Conservation (phyloP, 2,329 filamentous ascomycete genomes). For the Botrytis aclada region DNA sequence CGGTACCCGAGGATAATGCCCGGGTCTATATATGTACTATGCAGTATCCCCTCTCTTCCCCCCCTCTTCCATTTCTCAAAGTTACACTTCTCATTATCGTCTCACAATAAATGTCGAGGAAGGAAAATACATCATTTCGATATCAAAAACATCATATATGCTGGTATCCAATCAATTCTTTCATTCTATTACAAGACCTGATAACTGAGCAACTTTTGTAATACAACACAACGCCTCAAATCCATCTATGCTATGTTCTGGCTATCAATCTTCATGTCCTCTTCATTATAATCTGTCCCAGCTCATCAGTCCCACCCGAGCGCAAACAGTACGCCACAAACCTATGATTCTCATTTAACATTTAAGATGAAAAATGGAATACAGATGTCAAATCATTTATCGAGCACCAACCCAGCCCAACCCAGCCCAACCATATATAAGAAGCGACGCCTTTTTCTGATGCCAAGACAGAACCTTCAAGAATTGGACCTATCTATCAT, state of each 20-base stretch:
- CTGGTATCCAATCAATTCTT: neutral
- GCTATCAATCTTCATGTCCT: neutral
- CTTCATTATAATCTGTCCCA: neutral
- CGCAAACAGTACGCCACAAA: neutral
- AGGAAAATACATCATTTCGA: neutral
- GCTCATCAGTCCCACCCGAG: neutral
- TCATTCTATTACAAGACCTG: neutral
- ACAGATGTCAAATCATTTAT: neutral
- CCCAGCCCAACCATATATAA: neutral
- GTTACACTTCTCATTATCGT: neutral
- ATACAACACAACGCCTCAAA: neutral
- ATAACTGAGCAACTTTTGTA: neutral
- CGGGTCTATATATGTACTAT: neutral
- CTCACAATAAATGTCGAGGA: neutral
- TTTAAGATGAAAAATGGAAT: too few relatives aligned
- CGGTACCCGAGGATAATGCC: neutral
- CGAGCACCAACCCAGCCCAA: neutral
- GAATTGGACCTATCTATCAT: too few relatives aligned
- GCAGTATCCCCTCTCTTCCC: too few relatives aligned
- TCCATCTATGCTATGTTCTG: neutral
- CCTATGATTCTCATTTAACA: neutral
- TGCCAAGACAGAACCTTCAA: neutral
- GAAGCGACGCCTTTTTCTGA: neutral
- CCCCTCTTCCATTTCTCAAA: too few relatives aligned
- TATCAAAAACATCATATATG: neutral